Base-by-base conservation (phyloP, 345 rosid genomes). In the Sonneratia alba region DNA sequence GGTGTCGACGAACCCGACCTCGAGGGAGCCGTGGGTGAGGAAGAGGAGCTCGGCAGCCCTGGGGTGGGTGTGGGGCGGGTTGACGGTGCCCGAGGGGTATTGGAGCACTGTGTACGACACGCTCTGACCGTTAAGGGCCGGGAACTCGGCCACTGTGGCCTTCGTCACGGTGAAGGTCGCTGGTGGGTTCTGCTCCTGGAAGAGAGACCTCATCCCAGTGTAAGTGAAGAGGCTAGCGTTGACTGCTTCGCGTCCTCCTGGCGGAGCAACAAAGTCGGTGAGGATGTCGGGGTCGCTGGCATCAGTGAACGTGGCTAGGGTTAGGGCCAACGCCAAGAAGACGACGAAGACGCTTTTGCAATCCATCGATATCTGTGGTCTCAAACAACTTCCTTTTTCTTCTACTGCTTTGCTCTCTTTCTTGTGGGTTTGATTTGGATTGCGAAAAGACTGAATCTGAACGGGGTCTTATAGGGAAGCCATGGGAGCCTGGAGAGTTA, bases 11-110 rank as follows among this genome's bases (percentile, higher is more conserved):
- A 76, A 72, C 0, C 82, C 79, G 6, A 79, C 82, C 27, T 75
- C 65, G 6, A 79, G 75, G 47, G 48, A 16, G 8, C 79, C 77
- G 16, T 43, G 13, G 45, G 43, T 22, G 4, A 73, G 66, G 56
- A 76, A 65, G 1, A 79, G 73, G 18, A 78, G 81, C 71, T 74
- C 78, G 5, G 81, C 38, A 13, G 78, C 74, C 22, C 76, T 74
- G 3, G 81, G 81, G 59, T 78, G 81, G 1, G 71, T 72, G 65
- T 79, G 81, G 18, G 76, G 71, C 3, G 78, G 81, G 69, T 79
- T 75, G 15, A 75, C 57, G 7, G 74, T 22, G 49, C 68, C 74
- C 1, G 59, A 68, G 1, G 81, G 78, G 40, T 14, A 79, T 57
- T 72, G 62, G 10, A 79, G 48, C 15, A 79, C 65, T 0, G 79